Evolutionary conservation across 1,284 basidiomycete species (phyloP).

Genomic region (Wolfiporia cocos): DNA sequence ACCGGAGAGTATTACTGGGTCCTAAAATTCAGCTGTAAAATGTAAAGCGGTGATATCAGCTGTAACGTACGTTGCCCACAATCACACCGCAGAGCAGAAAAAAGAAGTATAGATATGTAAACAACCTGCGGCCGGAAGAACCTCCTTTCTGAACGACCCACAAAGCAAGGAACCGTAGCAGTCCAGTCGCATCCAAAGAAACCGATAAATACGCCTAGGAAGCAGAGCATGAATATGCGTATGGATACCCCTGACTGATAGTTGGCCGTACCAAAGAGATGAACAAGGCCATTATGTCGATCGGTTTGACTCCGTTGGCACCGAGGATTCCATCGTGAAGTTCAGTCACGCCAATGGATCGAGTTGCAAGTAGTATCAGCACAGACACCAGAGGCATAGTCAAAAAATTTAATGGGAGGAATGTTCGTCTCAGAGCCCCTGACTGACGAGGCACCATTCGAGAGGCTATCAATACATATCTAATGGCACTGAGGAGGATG

Average conservation of each 20-base stretch:
- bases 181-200: constrained; percentile 86
- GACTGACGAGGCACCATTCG: constrained; percentile 23
- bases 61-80: constrained; percentile 76
- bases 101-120: constrained; percentile 28
- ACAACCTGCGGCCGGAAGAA: constrained; percentile 64
- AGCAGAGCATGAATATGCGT: no score
- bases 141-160: constrained; percentile 81
- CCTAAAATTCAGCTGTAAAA: constrained; percentile 32
- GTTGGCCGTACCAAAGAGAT: constrained; percentile 72
- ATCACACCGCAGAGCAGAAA: constrained; percentile 68
- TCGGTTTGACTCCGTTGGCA: constrained; percentile 76
- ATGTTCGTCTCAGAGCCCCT: constrained; percentile 19
- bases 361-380: constrained; percentile 69
- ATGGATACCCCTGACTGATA: no score
- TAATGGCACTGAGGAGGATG: constrained; percentile 10
- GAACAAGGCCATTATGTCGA: constrained; percentile 92
- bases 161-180: constrained; percentile 84
- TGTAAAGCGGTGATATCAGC: background rate
- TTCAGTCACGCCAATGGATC: constrained; percentile 60
- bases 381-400: constrained; percentile 80
- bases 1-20: constrained; percentile 81
- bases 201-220: constrained; percentile 86
- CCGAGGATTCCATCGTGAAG: constrained; percentile 72
- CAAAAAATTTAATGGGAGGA: constrained; percentile 58
- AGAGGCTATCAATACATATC: constrained; percentile 12